A percentile compares a stretch with the other conserved stretches of the same genome.
phyloP scores from a whole-genome alignment of 2,329 filamentous ascomycete species.

The Monascus ruber region DNA sequence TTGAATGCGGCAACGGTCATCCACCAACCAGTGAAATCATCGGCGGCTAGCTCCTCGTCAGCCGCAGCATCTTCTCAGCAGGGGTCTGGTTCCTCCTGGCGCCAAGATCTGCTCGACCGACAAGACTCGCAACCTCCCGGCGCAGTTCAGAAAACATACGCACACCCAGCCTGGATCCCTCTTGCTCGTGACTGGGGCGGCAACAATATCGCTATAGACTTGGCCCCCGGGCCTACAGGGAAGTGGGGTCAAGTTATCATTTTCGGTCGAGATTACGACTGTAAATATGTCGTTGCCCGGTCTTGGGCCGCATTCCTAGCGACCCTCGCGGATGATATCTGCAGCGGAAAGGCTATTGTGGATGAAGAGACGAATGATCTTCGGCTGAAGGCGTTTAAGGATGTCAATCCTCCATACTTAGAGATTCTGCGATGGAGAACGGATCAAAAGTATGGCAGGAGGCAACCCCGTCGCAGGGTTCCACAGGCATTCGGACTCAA shows the following conservation, averaged over 20 bases:
- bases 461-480: slow-evolving; percentile 38
- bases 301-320: slow-evolving; percentile 87
- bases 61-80: slow-evolving; percentile 41
- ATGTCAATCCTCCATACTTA: slow-evolving; percentile 85
- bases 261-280: slow-evolving; percentile 95
- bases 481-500: slow-evolving; percentile 43
- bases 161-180: slow-evolving; percentile 91
- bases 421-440: slow-evolving; percentile 91
- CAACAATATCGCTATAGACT: slow-evolving; percentile 89
- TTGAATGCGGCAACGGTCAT: slow-evolving; percentile 47
- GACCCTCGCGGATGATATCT: slow-evolving; percentile 77
- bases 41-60: slow-evolving; percentile 46
- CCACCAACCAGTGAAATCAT: slow-evolving; percentile 51
- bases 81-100: slow-evolving; percentile 58
- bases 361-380: slow-evolving; percentile 88
- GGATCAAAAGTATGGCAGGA: slow-evolving; percentile 82
- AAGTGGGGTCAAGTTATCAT: slow-evolving; percentile 96
- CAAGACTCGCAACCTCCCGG: slow-evolving; percentile 83
- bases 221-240: slow-evolving; percentile 79
- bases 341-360: slow-evolving; percentile 79
- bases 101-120: slow-evolving; percentile 68
- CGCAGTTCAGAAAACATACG: slow-evolving; percentile 82
- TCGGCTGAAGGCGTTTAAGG: slow-evolving; percentile 86
- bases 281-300: slow-evolving; percentile 88
- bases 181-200: slow-evolving; percentile 96